Evolutionary conservation across 768 basidiomycete species (phyloP), one percentile per base, ranked within the genome.

Genomic region (Naganishia onofrii): DNA sequence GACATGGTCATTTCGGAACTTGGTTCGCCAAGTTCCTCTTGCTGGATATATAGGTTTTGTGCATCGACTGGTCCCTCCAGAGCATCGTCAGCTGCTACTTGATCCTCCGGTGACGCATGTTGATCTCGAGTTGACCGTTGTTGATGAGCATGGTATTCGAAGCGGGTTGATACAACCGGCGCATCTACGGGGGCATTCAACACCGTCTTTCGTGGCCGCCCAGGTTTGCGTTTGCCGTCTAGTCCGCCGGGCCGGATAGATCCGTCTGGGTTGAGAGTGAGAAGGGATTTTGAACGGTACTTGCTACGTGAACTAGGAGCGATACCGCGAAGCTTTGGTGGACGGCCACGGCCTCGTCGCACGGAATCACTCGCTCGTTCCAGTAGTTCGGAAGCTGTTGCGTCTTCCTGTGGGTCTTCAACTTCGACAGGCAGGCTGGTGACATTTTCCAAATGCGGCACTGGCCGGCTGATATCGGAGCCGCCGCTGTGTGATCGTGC

Each of bases 201-300:
- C 23, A 63, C 26, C 5, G 29, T 26, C 48, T 53, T 66, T 17
- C 56, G 28, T n/a, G 65, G 57, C 32, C 71, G 55, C 19, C 52
- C 67, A 2, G 67, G 42, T 52, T 56, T 42, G 13, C 67, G 42
- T 66, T 52, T 42, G 36, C 57, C 71, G 34, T 72, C 44, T 9
- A 68, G 23, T 26, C 66, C 38, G 29, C 71, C 57, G 1, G 57
- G 67, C 8, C 67, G 67, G 63, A 72, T 69, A 7, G 66, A 44
- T 13, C 71, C 71, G 26, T 67, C 71, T 9, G 71, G 71, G 15
- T 46, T 51, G 32, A 72, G 36, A 7, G 67, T 67, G 9, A 72
- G 38, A 17, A 72, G 42, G 2, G 58, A 32, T 42, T 72, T 72
- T 23, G 52, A 38, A 10, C 71, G 67, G 44, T 53, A 60, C 46